These are phyloP conservation scores for Penicillium silybi DNA, from an alignment of 495 filamentous ascomycete species.

Conservation along the genomic window DNA sequence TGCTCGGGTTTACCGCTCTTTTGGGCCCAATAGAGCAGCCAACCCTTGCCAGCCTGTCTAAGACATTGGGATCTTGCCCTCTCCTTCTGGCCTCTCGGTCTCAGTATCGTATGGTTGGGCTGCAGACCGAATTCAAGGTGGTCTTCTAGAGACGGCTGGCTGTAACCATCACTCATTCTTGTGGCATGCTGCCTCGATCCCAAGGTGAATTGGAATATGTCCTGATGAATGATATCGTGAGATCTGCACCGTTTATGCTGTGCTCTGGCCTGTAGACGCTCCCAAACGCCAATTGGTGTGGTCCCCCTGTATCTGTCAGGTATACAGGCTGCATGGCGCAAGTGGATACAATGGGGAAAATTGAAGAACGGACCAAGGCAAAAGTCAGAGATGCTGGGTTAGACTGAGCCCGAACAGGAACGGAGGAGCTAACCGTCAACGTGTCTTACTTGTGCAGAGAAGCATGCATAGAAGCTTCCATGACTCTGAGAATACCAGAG, in stretches of 20 bases:
- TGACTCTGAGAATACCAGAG: slow-evolving; percentile 6
- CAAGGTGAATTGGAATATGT: slow-evolving; percentile 1
- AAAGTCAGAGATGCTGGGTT: slow-evolving; percentile 11
- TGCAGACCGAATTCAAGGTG: not conserved
- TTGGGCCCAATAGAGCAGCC: slow-evolving; percentile 2
- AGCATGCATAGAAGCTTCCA: slow-evolving; percentile 40
- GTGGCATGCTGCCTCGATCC: not conserved
- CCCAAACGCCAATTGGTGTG: not conserved
- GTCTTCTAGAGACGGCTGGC: not conserved
- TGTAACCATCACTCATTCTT: not conserved
- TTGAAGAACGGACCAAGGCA: slow-evolving; percentile 12
- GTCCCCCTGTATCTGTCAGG: slow-evolving; percentile 6
- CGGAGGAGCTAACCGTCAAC: slow-evolving; percentile 16
- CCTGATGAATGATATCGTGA: not conserved
- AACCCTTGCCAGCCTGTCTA: slow-evolving; percentile 11
- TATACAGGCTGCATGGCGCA: slow-evolving; percentile 5
- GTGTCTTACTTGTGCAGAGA: slow-evolving; percentile 33
- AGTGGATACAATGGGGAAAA: slow-evolving; percentile 14
- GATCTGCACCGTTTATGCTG: slow-evolving; percentile 13
- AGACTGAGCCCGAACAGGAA: slow-evolving; percentile 3
- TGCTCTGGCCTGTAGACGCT: not conserved
- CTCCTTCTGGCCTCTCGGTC: slow-evolving; percentile 7
- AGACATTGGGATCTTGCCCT: slow-evolving; percentile 22
- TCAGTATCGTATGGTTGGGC: slow-evolving; percentile 15
- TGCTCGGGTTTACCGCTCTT: slow-evolving; percentile 22